A percentile compares a stretch with the other conserved stretches of the same genome.
Evolutionary conservation across 192 early-diverging fungal species (phyloP).

Genomic region (Helicostylum pulchrum): DNA sequence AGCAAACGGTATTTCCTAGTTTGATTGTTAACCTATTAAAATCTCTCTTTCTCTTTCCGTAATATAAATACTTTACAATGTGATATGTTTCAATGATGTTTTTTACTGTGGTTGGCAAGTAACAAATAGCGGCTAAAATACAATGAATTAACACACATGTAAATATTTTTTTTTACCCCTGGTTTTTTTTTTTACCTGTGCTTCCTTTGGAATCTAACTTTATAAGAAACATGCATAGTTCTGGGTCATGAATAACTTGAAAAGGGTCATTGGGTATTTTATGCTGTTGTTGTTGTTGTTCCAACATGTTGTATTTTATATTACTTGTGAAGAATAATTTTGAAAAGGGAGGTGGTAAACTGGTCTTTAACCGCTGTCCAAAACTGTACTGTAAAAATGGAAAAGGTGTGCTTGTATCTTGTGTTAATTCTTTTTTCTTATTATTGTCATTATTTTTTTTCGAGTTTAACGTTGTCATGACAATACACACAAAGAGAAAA

Average conservation of each 20-base stretch:
- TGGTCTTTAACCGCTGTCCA: constrained; percentile 12
- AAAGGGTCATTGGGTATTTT: not conserved
- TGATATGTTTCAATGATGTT: constrained; percentile 14
- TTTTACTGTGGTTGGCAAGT: constrained; percentile 14
- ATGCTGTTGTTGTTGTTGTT: not conserved
- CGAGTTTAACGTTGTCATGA: not conserved
- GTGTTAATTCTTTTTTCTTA: not conserved
- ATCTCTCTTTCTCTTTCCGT: too few species aligned
- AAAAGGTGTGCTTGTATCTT: not conserved
- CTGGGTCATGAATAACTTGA: constrained; percentile 19
- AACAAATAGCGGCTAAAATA: constrained; percentile 19
- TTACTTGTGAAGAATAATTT: not conserved
- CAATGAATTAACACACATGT: not conserved
- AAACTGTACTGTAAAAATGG: constrained; percentile 9
- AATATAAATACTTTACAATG: not conserved
- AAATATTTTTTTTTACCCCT: not conserved
- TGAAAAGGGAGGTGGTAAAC: not conserved
- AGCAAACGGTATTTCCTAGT: constrained; percentile 26
- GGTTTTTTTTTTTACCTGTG: constrained; percentile 8
- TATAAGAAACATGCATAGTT: constrained; percentile 17
- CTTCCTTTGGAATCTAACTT: constrained; percentile 10
- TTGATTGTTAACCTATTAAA: not conserved
- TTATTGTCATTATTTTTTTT: constrained; percentile 1
- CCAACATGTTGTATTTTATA: not conserved
- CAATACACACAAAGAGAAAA: not conserved